A percentile compares a stretch with the other conserved stretches of the same genome.
Conservation (phyloP, 352 stramenopile genomes). For the Phytophthora constricta region DNA sequence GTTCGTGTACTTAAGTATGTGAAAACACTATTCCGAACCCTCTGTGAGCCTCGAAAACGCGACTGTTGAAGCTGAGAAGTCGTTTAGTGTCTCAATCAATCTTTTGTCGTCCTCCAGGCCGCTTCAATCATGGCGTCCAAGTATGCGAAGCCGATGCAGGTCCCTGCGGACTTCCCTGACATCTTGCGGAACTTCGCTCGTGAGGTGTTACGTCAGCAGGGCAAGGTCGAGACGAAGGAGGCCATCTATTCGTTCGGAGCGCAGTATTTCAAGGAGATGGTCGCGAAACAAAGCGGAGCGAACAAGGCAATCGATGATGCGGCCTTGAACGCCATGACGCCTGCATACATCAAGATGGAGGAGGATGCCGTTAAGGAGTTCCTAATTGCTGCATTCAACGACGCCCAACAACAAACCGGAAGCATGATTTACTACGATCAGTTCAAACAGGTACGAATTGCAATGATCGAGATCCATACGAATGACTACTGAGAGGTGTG, state of each 20-base stretch:
- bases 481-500: neutral
- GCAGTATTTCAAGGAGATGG: slow-evolving; percentile 75
- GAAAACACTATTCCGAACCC: neutral
- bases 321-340: slow-evolving; percentile 26
- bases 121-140: slow-evolving; percentile 71
- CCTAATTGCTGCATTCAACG: slow-evolving; percentile 53
- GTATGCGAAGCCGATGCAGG: slow-evolving; percentile 83
- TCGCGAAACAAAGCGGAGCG: slow-evolving; percentile 39
- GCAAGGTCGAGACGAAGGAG: slow-evolving; percentile 80
- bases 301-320: slow-evolving; percentile 8
- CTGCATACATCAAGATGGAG: slow-evolving; percentile 63
- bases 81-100: neutral
- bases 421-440: slow-evolving; percentile 51
- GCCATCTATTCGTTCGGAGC: slow-evolving; percentile 79
- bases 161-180: slow-evolving; percentile 76
- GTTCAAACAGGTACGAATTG: slow-evolving; percentile 48
- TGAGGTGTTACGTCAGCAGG: slow-evolving; percentile 84
- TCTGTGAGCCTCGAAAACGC: neutral
- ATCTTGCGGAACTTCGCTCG: slow-evolving; percentile 79
- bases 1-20: neutral
- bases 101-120: neutral
- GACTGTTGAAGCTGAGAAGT: neutral
- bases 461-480: neutral
- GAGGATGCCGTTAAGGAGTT: slow-evolving; percentile 68
- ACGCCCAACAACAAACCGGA: slow-evolving; percentile 42